Base-by-base conservation (phyloP, 257 asterid genomes). In the Dorcoceras hygrometricum region DNA sequence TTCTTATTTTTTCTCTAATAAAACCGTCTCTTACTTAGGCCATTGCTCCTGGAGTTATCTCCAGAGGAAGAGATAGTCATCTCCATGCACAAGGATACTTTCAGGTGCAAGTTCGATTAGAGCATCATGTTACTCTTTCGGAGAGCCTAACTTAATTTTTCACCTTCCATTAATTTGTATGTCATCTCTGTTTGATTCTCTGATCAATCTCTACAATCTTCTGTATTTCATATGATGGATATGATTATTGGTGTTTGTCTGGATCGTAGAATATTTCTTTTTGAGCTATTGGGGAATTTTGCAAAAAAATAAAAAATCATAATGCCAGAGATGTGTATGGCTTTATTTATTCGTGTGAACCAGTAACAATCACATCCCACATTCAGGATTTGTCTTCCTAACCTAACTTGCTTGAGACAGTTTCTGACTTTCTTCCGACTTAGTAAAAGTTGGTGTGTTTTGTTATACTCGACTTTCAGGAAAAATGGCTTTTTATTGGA, bases 31-130 rank as follows among this genome's bases (percentile, higher is more conserved):
- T 71, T 54, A 61, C 75, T 69, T 78, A 93, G 99, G 81, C 96
- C 95, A 58, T 77, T 93, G 82, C 82, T 68, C 63, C 57, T 93
- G 85, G 96, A 93, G 75, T 77, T 93, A 70, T 86, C 97, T 66
- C 97, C 99, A 71, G 96, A 88, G 81, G 99, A 93, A 81, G 99
- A 93, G 83, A 86, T 93, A 71, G 81, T 90, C 46, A 65, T 90
- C 78, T 86, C 96, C 69, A 93, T 90, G 96, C 88, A 93, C 86
- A 80, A 81, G 87, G 95, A 88, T 75, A 74, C 77, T 66, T 80
- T 93, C 83, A 90, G 99, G 99, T 90, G 57, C 53, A 69, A 34
- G 74, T 72, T 62, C 26, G 70, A 23, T 24, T 43, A 3, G 59
- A 39, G 58, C 25, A 43, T 68, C 64, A 56, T 59, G 25, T 69